A percentile compares a stretch with the other conserved stretches of the same genome.
Conservation (phyloP, 768 basidiomycete species). For the Clathrus columnatus region DNA sequence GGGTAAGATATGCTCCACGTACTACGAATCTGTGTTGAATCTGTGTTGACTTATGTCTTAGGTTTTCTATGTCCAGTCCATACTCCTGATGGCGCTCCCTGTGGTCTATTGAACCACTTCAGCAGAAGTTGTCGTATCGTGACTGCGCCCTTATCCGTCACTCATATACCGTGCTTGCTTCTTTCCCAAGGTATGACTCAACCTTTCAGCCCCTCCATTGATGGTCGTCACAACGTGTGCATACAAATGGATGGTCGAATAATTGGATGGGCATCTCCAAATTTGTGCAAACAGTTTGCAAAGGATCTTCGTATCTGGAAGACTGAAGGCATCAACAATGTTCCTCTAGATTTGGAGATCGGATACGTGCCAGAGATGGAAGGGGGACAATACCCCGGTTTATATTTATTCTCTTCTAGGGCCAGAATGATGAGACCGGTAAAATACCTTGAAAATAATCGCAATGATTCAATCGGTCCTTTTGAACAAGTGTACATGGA, state of each 20-base stretch:
- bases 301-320: conserved; percentile 86
- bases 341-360: conserved; percentile 92
- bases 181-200: conserved; percentile 91
- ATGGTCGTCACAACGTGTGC: conserved; percentile 74
- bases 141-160: conserved; percentile 62
- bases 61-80: conserved; percentile 98
- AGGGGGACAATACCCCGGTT: conserved; percentile 94
- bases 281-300: conserved; percentile 72
- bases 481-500: conserved; percentile 99
- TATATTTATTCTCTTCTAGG: conserved; percentile 82
- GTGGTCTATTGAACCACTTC: conserved; percentile 94
- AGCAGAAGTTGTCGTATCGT: conserved; percentile 89
- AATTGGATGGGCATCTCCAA: conserved; percentile 84
- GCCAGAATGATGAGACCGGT: conserved; percentile 98
- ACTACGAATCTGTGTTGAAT: neutral
- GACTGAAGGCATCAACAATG: conserved; percentile 70
- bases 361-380: conserved; percentile 78
- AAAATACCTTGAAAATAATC: conserved; percentile 78
- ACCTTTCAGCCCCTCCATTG: conserved; percentile 67
- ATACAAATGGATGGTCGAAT: conserved; percentile 94
- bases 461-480: conserved; percentile 83
- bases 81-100: conserved; percentile 96
- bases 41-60: conserved; percentile 23
- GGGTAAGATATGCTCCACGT: conserved; percentile 45
- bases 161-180: conserved; percentile 76